Base-by-base conservation (phyloP, 1,284 basidiomycete genomes). In the Ceratobasidium sp. region DNA sequence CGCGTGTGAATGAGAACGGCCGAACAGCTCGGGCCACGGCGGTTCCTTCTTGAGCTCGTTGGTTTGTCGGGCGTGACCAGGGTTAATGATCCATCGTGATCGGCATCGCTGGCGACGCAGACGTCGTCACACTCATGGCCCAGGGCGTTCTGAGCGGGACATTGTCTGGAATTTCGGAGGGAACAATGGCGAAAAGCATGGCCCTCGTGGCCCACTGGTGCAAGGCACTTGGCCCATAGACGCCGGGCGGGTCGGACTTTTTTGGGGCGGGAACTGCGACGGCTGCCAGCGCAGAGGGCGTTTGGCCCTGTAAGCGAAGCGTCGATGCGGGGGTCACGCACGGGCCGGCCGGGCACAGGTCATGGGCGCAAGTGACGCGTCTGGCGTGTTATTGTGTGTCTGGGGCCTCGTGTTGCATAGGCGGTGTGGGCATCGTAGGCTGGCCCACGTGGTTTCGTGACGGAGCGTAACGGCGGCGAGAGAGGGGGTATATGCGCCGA, bases 51-150 rank as follows among this genome's bases (percentile, higher is more conserved):
- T 35, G 56, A 31, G 58, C 58, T 61, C 58, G 58, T 37, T 61
- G 37, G 58, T 61, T 61, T 61, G 58, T 61, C 58, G 58, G 56
- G 58, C n/a, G 37, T 61, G 58, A 42, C 37, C n/a, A 61, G 58
- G 58, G 58, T 61, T n/a, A n/a, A n/a, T n/a, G 37, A 42, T 47
- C 17, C 26, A 61, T 61, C 58, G 33, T 15, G 58, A 61, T 61
- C 58, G 58, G 58, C 35, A 61, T 61, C 35, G 58, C 58, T 37
- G 58, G n/a, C 58, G 35, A 31, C 37, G 58, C n/a, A 20, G 58
- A 37, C 58, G 37, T 17, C 58, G 11, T 20, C 31, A 37, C 37
- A n/a, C n/a, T n/a, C n/a, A n/a, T n/a, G n/a, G n/a, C n/a, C n/a
- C n/a, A n/a, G n/a, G n/a, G n/a, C n/a, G n/a, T n/a, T n/a, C n/a